Evolutionary conservation across 192 early-diverging fungal genomes (phyloP), one percentile per base, ranked within the genome.

Genomic region (Diversispora eburnea): DNA sequence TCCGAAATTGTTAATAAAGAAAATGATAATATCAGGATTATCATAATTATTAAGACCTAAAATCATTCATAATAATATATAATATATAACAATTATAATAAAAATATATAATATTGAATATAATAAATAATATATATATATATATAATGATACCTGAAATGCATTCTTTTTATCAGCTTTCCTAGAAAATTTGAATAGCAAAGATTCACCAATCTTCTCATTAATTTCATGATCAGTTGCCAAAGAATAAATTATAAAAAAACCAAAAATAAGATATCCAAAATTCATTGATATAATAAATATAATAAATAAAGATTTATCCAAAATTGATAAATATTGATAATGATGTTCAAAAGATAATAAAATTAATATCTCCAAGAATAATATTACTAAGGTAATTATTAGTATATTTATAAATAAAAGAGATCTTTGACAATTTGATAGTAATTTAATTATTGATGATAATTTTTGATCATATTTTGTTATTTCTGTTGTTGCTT

Each of bases 141-240:
- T 3, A 4, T 1, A 33, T 61, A 33, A 39, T 3, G 12, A 42
- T n/a, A 63, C 61, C 33, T 42, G 33, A n/a, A 12, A 8, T 7
- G 61, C 61, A n/a, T 63, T 63, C 41, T 17, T 10, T 17, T 17
- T 63, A 63, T 63, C 61, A 7, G 33, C 61, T n/a, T 63, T 63
- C 5, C 15, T 63, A 43, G 41, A 33, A 43, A 63, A 63, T 45
- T 63, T 63, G 15, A 42, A 63, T n/a, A 42, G 3, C 61, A 63
- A 63, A 63, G 61, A 42, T 63, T 63, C 61, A 63, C 61, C 61
- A 63, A 63, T 63, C n/a, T 41, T 63, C 42, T 63, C 39, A 42
- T 63, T 33, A 17, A 63, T 41, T 45, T 63, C 61, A 15, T 41
- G 25, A 25, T 42, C 15, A 42, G 61, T 63, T n/a, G 61, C 61